Percentiles rank a stretch among this genome's conserved stretches.
These are phyloP conservation scores for Fistulinella prunicolor DNA, from an alignment of 768 basidiomycete genomes.

Conservation along the genomic window DNA sequence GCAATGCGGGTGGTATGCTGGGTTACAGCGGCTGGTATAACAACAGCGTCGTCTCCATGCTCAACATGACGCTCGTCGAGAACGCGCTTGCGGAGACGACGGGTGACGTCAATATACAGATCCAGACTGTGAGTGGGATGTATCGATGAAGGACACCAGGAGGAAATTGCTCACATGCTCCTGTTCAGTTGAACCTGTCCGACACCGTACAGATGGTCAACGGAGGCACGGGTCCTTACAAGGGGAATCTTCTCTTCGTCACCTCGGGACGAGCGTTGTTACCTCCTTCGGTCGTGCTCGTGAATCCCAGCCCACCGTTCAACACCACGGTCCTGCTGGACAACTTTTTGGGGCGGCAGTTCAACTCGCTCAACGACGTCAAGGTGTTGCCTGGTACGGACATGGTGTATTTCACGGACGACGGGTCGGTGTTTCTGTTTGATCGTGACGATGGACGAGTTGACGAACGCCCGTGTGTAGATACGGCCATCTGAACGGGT, in stretches of 20 bases:
- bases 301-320: slow-evolving; percentile 61
- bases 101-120: slow-evolving; percentile 45
- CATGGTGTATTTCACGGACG: slow-evolving; percentile 74
- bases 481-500: slow-evolving; percentile 61
- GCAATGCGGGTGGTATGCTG: slow-evolving; percentile 63
- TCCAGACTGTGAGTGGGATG: slow-evolving; percentile 35
- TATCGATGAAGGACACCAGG: neutral
- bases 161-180: slow-evolving; percentile 1
- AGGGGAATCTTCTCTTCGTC: slow-evolving; percentile 55
- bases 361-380: slow-evolving; percentile 79
- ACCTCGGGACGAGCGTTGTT: slow-evolving; percentile 63
- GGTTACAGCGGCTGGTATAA: slow-evolving; percentile 62
- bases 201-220: slow-evolving; percentile 68
- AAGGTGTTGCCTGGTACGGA: slow-evolving; percentile 67
- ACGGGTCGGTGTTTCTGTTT: slow-evolving; percentile 41
- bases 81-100: slow-evolving; percentile 37
- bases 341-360: slow-evolving; percentile 78
- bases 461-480: slow-evolving; percentile 29
- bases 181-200: slow-evolving; percentile 51
- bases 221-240: slow-evolving; percentile 63
- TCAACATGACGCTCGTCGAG: slow-evolving; percentile 57
- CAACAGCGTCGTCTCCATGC: slow-evolving; percentile 61
- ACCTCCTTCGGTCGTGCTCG: slow-evolving; percentile 61
- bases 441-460: too few species aligned
- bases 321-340: slow-evolving; percentile 70